These are phyloP conservation scores for Diplodia seriata DNA, from an alignment of 2,329 filamentous ascomycete species.

Conservation along the genomic window DNA sequence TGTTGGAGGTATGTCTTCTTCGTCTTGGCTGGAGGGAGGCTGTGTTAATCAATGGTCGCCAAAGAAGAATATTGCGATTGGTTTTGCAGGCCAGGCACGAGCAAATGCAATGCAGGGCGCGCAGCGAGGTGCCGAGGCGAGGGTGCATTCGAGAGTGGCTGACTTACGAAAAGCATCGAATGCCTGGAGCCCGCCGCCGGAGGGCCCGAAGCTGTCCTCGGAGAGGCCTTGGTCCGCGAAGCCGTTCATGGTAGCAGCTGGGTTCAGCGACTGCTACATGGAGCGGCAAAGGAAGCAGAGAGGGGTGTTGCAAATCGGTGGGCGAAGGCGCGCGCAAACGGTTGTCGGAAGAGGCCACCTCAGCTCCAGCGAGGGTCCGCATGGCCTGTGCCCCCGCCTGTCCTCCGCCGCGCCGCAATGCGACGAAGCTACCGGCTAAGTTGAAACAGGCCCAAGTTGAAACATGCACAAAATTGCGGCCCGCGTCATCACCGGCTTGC, in stretches of 20 bases:
- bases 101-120: background rate
- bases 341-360: conserved; percentile 31
- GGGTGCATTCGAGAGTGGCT: conserved; percentile 9
- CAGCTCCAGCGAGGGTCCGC: conserved; percentile 22
- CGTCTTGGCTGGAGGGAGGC: conserved; percentile 75
- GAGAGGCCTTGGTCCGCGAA: conserved; percentile 72
- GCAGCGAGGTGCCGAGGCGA: conserved; percentile 5
- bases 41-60: conserved; percentile 5
- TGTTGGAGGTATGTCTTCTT: conserved; percentile 90
- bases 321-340: conserved; percentile 9
- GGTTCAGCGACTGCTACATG: conserved; percentile 26
- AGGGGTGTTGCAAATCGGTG: conserved; percentile 6
- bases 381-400: conserved; percentile 26
- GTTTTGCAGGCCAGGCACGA: background rate
- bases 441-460: conserved; percentile 5
- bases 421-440: conserved; percentile 2
- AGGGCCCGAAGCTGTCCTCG: conserved; percentile 77
- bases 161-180: conserved; percentile 96
- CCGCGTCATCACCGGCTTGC: conserved; percentile 4
- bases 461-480: conserved; percentile 10
- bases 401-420: conserved; percentile 1
- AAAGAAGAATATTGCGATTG: background rate
- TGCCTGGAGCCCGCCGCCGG: conserved; percentile 69
- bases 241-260: conserved; percentile 70
- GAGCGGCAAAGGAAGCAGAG: conserved; percentile 4